Percentiles rank a stretch among this genome's conserved stretches.
phyloP scores from a whole-genome alignment of 2,329 filamentous ascomycete genomes.

The Epichloe uncinata region DNA sequence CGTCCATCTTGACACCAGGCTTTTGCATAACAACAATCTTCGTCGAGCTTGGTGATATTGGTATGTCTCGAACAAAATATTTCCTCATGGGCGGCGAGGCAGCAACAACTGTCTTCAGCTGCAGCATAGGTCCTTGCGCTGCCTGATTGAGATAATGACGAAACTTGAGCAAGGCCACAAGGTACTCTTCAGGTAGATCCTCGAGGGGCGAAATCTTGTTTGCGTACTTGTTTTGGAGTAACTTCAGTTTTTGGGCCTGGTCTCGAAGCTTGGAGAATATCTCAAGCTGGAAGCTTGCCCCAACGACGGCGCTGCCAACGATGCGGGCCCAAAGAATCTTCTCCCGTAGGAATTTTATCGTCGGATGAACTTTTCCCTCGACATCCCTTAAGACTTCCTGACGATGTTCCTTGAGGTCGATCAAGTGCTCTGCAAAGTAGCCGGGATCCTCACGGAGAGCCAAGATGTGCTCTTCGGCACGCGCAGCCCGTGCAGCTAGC shows the following conservation, averaged over 20 bases:
- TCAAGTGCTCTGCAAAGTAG: constrained; percentile 35
- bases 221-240: constrained; percentile 20
- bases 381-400: constrained; percentile 29
- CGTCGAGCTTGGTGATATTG: constrained; percentile 8
- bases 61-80: constrained; percentile 18
- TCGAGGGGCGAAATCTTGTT: constrained; percentile 16
- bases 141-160: constrained; percentile 20
- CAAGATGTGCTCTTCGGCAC: constrained; percentile 41
- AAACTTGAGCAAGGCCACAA: constrained; percentile 27
- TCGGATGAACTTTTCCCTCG: constrained; percentile 17
- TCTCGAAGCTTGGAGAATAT: constrained; percentile 24
- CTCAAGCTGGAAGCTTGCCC: constrained; percentile 23
- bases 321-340: constrained; percentile 26
- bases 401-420: constrained; percentile 32
- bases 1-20: constrained; percentile 9
- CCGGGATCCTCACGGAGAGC: constrained; percentile 43
- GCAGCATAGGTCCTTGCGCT: constrained; percentile 17
- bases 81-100: constrained; percentile 29
- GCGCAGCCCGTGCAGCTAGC: constrained; percentile 25
- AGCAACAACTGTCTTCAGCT: constrained; percentile 9
- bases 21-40: constrained; percentile 12
- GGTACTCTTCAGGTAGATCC: constrained; percentile 19
- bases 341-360: constrained; percentile 6
- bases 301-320: constrained; percentile 18
- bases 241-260: constrained; percentile 15